These are phyloP conservation scores for Filobasidium floriforme DNA, from an alignment of 768 basidiomycete genomes.

Conservation along the genomic window DNA sequence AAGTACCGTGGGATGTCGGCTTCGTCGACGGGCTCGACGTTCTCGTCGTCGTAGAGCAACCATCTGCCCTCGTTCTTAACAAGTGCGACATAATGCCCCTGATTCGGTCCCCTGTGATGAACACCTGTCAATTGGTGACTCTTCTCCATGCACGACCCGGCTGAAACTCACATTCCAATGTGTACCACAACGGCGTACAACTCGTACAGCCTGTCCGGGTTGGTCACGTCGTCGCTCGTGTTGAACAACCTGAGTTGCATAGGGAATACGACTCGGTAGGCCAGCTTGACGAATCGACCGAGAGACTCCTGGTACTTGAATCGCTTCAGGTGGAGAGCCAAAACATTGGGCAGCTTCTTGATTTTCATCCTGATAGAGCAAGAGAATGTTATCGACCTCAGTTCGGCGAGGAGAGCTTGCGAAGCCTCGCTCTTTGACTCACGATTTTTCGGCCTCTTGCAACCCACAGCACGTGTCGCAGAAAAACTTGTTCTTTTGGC, in stretches of 20 bases:
- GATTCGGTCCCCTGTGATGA: conserved; percentile 75
- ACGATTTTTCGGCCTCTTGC: conserved; percentile 98
- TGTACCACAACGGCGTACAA: conserved; percentile 98
- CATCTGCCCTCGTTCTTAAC: conserved; percentile 76
- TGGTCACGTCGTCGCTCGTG: conserved; percentile 83
- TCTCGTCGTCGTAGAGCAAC: conserved; percentile 94
- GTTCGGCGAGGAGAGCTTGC: neutral
- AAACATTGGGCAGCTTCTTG: conserved; percentile 86
- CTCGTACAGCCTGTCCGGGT: conserved; percentile 87
- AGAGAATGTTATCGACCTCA: neutral
- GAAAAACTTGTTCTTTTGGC: conserved; percentile 95
- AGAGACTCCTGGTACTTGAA: conserved; percentile 97
- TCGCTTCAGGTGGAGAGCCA: conserved; percentile 91
- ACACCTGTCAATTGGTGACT: conserved; percentile 19
- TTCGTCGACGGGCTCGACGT: conserved; percentile 78
- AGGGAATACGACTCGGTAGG: conserved; percentile 94
- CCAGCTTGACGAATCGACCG: conserved; percentile 83
- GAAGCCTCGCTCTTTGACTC: conserved; percentile 30
- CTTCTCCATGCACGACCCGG: neutral
- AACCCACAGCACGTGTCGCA: conserved; percentile 94
- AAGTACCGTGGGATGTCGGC: conserved; percentile 86
- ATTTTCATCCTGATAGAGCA: conserved; percentile 82
- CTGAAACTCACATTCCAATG: conserved; percentile 76
- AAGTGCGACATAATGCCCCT: conserved; percentile 95
- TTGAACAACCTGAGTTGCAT: conserved; percentile 91